Conservation (phyloP, 1,284 basidiomycete species). For the Inonotus obliquus region DNA sequence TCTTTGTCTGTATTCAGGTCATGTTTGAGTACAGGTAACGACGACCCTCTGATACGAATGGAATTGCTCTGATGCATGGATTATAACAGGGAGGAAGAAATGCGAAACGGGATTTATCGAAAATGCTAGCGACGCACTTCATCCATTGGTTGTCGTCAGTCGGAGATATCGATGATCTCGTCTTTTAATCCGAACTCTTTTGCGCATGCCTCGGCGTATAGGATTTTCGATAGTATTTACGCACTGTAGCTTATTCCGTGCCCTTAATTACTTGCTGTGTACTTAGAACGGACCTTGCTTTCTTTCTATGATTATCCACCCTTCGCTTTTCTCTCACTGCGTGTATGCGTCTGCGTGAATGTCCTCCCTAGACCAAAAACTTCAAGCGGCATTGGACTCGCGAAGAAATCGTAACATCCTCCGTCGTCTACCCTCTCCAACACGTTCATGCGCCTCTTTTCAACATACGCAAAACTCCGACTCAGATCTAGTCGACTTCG, state of each 20-base stretch:
- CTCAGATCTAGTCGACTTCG: conserved; percentile 64
- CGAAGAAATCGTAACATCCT: conserved; percentile 60
- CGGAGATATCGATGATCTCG: conserved; percentile 7
- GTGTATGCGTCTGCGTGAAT: conserved; percentile 19
- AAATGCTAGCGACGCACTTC: conserved; percentile 30
- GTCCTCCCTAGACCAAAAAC: conserved; percentile 35
- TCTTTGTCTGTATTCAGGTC: conserved; percentile 85
- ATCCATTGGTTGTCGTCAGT: neutral
- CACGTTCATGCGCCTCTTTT: conserved; percentile 1
- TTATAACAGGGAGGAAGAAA: conserved; percentile 43
- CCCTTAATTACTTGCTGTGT: conserved; percentile 7
- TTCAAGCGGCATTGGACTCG: conserved; percentile 50
- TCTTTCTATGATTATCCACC: neutral
- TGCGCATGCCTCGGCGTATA: neutral
- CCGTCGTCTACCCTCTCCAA: conserved; percentile 51
- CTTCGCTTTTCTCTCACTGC: neutral
- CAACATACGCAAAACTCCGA: conserved; percentile 9
- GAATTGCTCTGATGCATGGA: conserved; percentile 34
- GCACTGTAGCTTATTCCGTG: neutral
- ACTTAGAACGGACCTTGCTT: neutral
- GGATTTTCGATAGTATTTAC: neutral
- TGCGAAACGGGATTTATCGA: conserved; percentile 55
- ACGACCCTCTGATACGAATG: conserved; percentile 3
- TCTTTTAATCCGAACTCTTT: neutral
- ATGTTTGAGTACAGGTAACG: conserved; percentile 92